Evolutionary conservation across 1,139 yeast species (phyloP), one percentile per base, ranked within the genome.

Genomic region (Taphrina flavorubra): DNA sequence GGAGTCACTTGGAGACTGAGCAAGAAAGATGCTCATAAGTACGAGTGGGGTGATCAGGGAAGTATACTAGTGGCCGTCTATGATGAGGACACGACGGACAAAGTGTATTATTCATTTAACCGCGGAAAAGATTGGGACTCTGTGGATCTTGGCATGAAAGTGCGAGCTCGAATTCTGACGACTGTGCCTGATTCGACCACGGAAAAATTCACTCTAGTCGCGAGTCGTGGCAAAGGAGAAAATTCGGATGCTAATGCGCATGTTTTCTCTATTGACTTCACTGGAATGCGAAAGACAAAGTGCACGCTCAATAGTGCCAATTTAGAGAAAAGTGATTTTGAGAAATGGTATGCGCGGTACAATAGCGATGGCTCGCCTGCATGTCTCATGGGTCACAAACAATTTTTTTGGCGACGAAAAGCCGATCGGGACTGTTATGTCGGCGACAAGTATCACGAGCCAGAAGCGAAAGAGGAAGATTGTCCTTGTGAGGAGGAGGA

Each of bases 101-200:
- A 72, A 13, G 71, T 77, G 14, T 81, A 80, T 70, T 91, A 81
- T 74, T 89, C 97, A 0, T 77, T 88, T 55, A 92, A 91, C 75
- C 94, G 90, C 76, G 97, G 96, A 46, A 75, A 79, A 20, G 77
- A 86, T 0, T 92, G 96, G 95, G 73, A 77, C 1, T 79, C 80
- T 34, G 77, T 81, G 36, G 79, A 82, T 18, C 76, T 91, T n/a
- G 87, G 85, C n/a, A 71, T 73, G 10, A 73, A 81, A 0, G 74
- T 87, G 6, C 74, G 79, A 36, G 88, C 91, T 0, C 71, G 79
- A 14, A 75, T 76, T 31, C 75, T 89, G 20, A 77, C 85, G 0
- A 85, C 92, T 0, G 85, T 90, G 0, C 82, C 87, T n/a, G 97
- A 90, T 77, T 91, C 95, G 1, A 84, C 94, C 0, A 85, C 92